Conservation (phyloP, 2,329 filamentous ascomycete species). For the Talaromyces sp. region DNA sequence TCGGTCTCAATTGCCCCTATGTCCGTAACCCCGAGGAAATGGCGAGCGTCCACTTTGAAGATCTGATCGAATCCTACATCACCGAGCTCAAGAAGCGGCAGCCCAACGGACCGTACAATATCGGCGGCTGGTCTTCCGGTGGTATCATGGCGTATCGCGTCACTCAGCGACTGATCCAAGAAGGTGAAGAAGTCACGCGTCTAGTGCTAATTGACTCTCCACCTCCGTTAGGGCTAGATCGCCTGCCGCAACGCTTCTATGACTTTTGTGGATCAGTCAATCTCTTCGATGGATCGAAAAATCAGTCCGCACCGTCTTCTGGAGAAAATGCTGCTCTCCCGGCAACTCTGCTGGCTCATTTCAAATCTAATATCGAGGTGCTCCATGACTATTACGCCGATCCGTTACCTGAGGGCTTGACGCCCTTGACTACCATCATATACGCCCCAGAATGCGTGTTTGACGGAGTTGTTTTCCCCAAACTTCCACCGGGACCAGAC, state of each 20-base stretch:
- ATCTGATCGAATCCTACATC: neutral
- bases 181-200: neutral
- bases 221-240: neutral
- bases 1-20: neutral
- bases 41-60: neutral
- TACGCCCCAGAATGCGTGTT: neutral
- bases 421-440: neutral
- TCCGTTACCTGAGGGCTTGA: constrained; percentile 29
- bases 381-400: constrained; percentile 43
- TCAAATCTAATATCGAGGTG: constrained; percentile 47
- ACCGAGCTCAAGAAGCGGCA: neutral
- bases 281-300: too few relatives aligned
- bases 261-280: neutral
- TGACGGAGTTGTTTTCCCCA: neutral
- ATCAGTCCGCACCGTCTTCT: neutral
- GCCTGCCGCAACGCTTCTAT: neutral
- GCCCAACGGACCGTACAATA: neutral
- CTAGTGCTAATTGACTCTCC: neutral
- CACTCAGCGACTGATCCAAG: neutral
- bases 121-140: neutral
- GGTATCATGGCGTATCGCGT: neutral
- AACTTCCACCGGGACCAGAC: constrained; percentile 26
- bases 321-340: neutral
- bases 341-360: constrained; percentile 45
- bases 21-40: neutral